Percentiles rank a stretch among this genome's conserved stretches.
phyloP scores from a whole-genome alignment of 2,329 filamentous ascomycete genomes.

The Diaporthe citriasiana region DNA sequence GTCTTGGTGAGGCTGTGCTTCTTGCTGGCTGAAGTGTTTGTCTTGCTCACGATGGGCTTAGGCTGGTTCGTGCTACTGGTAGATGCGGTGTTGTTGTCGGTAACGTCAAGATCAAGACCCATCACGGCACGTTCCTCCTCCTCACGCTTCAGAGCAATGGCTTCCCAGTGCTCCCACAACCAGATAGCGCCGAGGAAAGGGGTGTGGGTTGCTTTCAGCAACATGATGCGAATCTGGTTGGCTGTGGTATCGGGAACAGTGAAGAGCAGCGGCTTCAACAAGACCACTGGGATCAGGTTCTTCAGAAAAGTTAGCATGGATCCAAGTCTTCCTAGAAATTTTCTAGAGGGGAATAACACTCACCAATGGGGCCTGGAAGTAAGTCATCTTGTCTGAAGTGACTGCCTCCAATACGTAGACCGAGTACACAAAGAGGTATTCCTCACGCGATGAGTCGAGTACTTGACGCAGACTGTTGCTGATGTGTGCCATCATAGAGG shows the following conservation, averaged over 20 bases:
- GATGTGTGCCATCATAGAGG: constrained; percentile 40
- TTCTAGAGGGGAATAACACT: background rate
- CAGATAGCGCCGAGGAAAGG: constrained; percentile 34
- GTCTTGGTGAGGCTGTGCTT: constrained; percentile 34
- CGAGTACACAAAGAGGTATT: constrained; percentile 39
- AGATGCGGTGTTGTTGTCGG: background rate
- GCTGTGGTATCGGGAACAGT: constrained; percentile 14
- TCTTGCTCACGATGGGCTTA: background rate
- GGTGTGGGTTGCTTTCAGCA: constrained; percentile 34
- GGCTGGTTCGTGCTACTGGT: background rate
- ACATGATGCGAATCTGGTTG: constrained; percentile 26
- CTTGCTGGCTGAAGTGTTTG: constrained; percentile 5
- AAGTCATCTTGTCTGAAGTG: constrained; percentile 38
- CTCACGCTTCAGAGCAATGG: constrained; percentile 25
- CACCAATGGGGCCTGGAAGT: constrained; percentile 38
- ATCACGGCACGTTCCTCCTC: constrained; percentile 1
- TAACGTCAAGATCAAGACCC: constrained; percentile 8
- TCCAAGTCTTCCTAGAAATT: too few relatives aligned
- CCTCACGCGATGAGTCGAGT: constrained; percentile 34
- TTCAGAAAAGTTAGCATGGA: background rate
- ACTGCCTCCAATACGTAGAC: constrained; percentile 38
- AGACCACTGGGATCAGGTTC: constrained; percentile 36
- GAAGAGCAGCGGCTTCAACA: constrained; percentile 30
- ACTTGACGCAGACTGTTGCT: constrained; percentile 39
- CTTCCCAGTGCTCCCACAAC: constrained; percentile 34